Evolutionary conservation across 495 filamentous ascomycete species (phyloP).

Genomic region (Trichocladium uniseriatum): DNA sequence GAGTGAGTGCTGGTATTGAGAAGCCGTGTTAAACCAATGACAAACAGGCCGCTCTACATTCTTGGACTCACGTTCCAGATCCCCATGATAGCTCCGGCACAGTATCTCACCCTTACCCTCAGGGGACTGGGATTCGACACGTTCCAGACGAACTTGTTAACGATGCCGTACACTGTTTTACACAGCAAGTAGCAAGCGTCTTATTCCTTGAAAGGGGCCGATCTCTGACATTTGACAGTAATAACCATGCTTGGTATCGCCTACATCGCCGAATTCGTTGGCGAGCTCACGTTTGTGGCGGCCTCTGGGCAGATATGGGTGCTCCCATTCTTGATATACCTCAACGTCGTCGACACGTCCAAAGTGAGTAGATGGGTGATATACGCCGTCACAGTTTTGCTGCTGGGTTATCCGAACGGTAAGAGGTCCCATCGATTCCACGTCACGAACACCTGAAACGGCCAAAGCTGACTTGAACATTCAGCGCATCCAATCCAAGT

Average conservation of each 20-base stretch:
- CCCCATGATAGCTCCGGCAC: conserved; percentile 45
- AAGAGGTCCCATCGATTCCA: conserved; percentile 7
- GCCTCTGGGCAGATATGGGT: conserved; percentile 44
- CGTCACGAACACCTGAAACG: too few relatives aligned
- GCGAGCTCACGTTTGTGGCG: conserved; percentile 41
- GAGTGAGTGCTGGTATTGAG: not conserved
- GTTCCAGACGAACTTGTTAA: conserved; percentile 52
- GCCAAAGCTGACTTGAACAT: not conserved
- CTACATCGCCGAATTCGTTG: conserved; percentile 41
- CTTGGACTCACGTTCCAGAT: conserved; percentile 56
- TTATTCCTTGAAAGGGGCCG: too few relatives aligned
- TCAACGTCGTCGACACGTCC: conserved; percentile 39
- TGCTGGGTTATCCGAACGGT: conserved; percentile 51
- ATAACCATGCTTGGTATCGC: conserved; percentile 40
- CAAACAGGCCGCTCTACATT: conserved; percentile 50
- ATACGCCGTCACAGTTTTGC: conserved; percentile 47
- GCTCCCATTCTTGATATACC: conserved; percentile 48
- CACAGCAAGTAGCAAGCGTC: conserved; percentile 24
- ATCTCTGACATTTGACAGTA: conserved; percentile 16
- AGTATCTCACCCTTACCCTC: conserved; percentile 60
- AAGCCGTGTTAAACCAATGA: not conserved
- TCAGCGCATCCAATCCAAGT: conserved; percentile 53
- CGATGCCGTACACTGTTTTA: conserved; percentile 31
- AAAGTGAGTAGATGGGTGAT: conserved; percentile 44
- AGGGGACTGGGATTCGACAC: conserved; percentile 56